Base-by-base conservation (phyloP, 2,329 filamentous ascomycete species). In the Epichloe sylvatica region DNA sequence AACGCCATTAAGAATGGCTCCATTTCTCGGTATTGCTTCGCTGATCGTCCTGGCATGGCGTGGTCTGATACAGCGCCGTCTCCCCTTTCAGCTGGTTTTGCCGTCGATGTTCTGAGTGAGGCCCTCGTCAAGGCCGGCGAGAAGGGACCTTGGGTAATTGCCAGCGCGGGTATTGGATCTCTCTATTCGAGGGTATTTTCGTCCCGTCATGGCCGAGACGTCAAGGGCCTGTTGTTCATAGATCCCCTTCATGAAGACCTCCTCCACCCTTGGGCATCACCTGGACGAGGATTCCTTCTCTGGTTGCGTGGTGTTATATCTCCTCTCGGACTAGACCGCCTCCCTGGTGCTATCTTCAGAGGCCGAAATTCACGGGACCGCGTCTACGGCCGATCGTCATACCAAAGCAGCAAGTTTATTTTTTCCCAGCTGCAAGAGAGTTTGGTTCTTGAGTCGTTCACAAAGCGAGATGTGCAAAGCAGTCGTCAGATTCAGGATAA, bases 381-480 rank as follows among this genome's bases (percentile, higher is more conserved):
- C 9, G 81, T 95, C 11, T 94, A 85, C 66, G 92, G 92, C 12
- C 76, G 80, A 42, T 80, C 81, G 5, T 80, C 88, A 0, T 84
- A 88, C 61, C 87, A 94, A 65, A 76, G 75, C 23, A 86, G 86
- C 53, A 94, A 90, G 64, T 83, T 79, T 63, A 83, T 96, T 65
- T 95, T 94, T 64, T 85, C 89, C 4, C 86, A 90, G 67, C 73
- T 98, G 50, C 92, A 98, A 67, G 92, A 98, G 70, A 91, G 84
- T 55, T 74, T 97, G 1, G 88, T 96, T 34, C 90, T 90, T 0
- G 78, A 82, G 55, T 87, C 86, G 1, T 79, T 97, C 56, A 88
- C 88, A 13, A 84, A 82, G 64, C 86, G 86, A 35, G 92, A 98
- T 60, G 81, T 94, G 17, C 71, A 76, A 42, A 85, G 82, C 52